Evolutionary conservation across 2,329 filamentous ascomycete species (phyloP).

Genomic region (Pseudogymnoascus sp.): DNA sequence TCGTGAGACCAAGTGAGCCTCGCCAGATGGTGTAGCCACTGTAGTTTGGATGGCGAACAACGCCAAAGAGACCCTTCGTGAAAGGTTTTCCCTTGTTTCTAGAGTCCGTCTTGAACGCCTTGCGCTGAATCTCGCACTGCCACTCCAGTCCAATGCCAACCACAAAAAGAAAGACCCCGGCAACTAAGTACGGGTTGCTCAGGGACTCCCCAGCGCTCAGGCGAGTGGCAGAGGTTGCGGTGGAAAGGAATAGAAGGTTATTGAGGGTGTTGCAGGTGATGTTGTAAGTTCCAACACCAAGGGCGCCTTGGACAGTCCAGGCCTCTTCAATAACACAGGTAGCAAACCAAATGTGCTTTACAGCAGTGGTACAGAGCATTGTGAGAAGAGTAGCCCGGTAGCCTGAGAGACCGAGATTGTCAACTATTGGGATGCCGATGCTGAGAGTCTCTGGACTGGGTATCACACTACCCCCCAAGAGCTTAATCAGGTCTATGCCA

Average conservation of each 20-base stretch:
- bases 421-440: slow-evolving; percentile 31
- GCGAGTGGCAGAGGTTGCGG: slow-evolving; percentile 13
- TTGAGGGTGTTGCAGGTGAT: slow-evolving; percentile 45
- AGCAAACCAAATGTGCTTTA: slow-evolving; percentile 51
- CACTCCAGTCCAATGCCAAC: slow-evolving; percentile 47
- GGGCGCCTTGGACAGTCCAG: slow-evolving; percentile 36
- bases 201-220: too few species aligned
- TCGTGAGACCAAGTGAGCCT: slow-evolving; percentile 38
- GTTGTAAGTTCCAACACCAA: slow-evolving; percentile 43
- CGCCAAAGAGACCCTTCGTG: slow-evolving; percentile 39
- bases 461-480: too few species aligned
- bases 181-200: slow-evolving; percentile 28
- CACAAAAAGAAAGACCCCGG: slow-evolving; percentile 42
- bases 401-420: slow-evolving; percentile 39
- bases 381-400: slow-evolving; percentile 42
- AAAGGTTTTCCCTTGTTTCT: slow-evolving; percentile 43
- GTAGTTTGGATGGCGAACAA: slow-evolving; percentile 47
- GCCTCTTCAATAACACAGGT: slow-evolving; percentile 39
- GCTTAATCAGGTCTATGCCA: too few species aligned
- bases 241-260: slow-evolving; percentile 43
- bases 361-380: slow-evolving; percentile 41
- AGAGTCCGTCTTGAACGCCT: slow-evolving; percentile 40
- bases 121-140: slow-evolving; percentile 48
- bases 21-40: slow-evolving; percentile 45
- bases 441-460: too few species aligned